A percentile compares a stretch with the other conserved stretches of the same genome.
phyloP scores from a whole-genome alignment of 1,284 basidiomycete species.

The Puccinia polysora region DNA sequence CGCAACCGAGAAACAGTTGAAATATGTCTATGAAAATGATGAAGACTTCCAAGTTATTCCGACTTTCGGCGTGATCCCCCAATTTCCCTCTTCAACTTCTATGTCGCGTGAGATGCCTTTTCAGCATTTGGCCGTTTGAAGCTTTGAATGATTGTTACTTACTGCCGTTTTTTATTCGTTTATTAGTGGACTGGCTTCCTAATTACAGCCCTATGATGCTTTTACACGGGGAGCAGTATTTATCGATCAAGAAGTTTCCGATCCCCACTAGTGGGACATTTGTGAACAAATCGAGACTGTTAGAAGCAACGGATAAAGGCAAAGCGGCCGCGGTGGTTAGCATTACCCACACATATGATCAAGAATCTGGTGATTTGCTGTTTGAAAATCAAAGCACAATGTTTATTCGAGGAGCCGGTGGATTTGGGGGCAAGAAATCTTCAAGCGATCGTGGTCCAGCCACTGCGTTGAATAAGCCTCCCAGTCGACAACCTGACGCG shows the following conservation, averaged over 20 bases:
- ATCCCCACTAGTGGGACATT: slow-evolving; percentile 84
- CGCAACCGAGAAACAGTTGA: slow-evolving; percentile 85
- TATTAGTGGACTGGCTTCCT: slow-evolving; percentile 75
- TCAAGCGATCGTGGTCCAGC: slow-evolving; percentile 90
- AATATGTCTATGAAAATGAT: slow-evolving; percentile 85
- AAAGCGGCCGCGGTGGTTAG: slow-evolving; percentile 84
- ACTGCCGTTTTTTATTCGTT: slow-evolving; percentile 26
- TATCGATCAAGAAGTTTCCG: slow-evolving; percentile 71
- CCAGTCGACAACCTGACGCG: slow-evolving; percentile 75
- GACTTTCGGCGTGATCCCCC: slow-evolving; percentile 95
- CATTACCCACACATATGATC: slow-evolving; percentile 73
- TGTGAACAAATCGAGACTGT: slow-evolving; percentile 64
- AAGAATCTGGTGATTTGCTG: slow-evolving; percentile 69
- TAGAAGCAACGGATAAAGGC: slow-evolving; percentile 79
- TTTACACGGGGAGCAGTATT: slow-evolving; percentile 96
- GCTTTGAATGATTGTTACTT: not conserved
- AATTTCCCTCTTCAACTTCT: slow-evolving; percentile 67
- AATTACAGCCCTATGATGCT: slow-evolving; percentile 94
- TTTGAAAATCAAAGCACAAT: slow-evolving; percentile 91
- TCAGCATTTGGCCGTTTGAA: not conserved
- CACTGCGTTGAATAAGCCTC: slow-evolving; percentile 74
- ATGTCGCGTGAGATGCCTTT: slow-evolving; percentile 45
- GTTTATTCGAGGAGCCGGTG: slow-evolving; percentile 88
- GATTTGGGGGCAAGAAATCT: slow-evolving; percentile 84
- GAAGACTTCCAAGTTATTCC: slow-evolving; percentile 81